Evolutionary conservation across 139 green algal genomes (phyloP), one percentile per base, ranked within the genome.

Genomic region (Coelastrella sp.): DNA sequence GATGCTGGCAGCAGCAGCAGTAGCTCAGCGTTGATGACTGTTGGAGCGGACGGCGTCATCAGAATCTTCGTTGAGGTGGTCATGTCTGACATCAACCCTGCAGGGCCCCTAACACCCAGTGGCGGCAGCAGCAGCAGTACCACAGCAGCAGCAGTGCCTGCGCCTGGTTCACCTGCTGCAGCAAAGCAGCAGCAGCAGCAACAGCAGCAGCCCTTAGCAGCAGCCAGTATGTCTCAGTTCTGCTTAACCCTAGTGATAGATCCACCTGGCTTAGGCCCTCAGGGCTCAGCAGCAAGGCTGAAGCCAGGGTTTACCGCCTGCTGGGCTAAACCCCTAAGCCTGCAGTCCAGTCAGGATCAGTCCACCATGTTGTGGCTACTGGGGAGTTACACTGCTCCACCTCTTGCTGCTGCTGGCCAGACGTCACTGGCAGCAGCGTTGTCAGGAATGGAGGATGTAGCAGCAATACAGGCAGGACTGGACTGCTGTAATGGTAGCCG

Each of bases 61-160:
- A 89, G 92, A 15, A 89, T 95, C 13, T 95, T 89, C 86, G 91
- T 95, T 17, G 92, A 94, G 75, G 92, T 95, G 0, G 76, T 90
- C 32, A 87, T 91, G 79, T 45, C 82, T 53, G 69, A 64, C n/a
- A 43, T 79, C n/a, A 37, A 30, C 1, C 48, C 67, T 9, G 21
- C 45, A 3, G 4, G n/a, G 41, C 63, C 60, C 25, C 48, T 34
- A 62, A 13, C 19, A 43, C 17, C 63, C 62, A 69, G 83, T 62
- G 11, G 75, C 63, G 57, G 80, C 73, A 43, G 73, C 64, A 38
- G 63, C 63, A 41, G 21, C 77, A 60, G 69, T 62, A 57, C 43
- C 79, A 38, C 4, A 64, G 23, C 69, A 60, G 60, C 71, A 40
- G 32, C 83, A 64, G 71, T 79, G 63, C 30, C 86, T 27, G 57